A percentile compares a stretch with the other conserved stretches of the same genome.
These are phyloP conservation scores for Daldinia concentrica DNA, from an alignment of 495 filamentous ascomycete genomes.

Conservation along the genomic window DNA sequence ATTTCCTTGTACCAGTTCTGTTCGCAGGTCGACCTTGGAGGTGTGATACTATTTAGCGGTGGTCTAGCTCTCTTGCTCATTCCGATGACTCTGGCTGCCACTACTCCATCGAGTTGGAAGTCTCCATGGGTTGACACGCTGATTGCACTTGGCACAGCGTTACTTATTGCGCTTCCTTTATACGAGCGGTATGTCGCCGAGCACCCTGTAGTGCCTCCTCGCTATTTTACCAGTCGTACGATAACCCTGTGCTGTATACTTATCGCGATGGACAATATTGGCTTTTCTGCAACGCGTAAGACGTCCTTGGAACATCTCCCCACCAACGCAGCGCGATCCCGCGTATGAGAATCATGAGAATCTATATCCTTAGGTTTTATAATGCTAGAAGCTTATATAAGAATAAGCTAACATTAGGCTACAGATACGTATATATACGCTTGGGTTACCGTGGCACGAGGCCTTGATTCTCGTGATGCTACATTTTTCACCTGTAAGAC, in stretches of 20 bases:
- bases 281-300: conserved; percentile 51
- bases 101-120: conserved; percentile 48
- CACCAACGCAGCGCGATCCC: too few species aligned
- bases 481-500: conserved; percentile 53
- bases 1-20: conserved; percentile 55
- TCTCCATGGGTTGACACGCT: conserved; percentile 57
- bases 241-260: conserved; percentile 53
- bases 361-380: background rate
- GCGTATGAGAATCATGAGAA: too few species aligned
- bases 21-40: conserved; percentile 58
- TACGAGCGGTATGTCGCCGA: conserved; percentile 57
- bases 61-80: conserved; percentile 51
- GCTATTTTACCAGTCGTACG: conserved; percentile 54
- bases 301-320: background rate
- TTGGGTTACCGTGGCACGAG: conserved; percentile 56
- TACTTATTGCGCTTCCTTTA: conserved; percentile 51
- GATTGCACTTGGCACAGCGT: conserved; percentile 51
- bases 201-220: conserved; percentile 56
- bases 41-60: conserved; percentile 50
- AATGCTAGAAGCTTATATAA: background rate
- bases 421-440: conserved; percentile 58
- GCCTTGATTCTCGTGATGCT: conserved; percentile 53
- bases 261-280: conserved; percentile 53
- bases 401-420: conserved; percentile 6
- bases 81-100: conserved; percentile 54